Conservation (phyloP, 495 filamentous ascomycete genomes). For the Neurospora tetrasperma region DNA sequence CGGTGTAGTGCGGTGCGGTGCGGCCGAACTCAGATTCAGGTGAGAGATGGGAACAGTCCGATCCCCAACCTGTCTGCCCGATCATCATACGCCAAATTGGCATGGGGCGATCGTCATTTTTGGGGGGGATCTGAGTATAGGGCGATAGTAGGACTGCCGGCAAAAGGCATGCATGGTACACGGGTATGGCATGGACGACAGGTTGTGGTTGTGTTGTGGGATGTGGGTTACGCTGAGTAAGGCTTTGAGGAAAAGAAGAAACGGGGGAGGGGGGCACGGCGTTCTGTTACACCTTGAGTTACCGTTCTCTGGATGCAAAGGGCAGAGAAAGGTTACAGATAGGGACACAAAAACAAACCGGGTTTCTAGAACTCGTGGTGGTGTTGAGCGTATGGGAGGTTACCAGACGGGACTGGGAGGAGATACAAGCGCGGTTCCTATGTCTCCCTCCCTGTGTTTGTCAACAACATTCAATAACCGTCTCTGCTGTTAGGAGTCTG, state of each 20-base stretch:
- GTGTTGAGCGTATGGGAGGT: background rate
- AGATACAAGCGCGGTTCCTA: background rate
- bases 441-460: background rate
- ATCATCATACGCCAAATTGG: background rate
- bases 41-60: background rate
- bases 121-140: background rate
- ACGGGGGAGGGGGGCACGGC: background rate
- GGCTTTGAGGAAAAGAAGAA: background rate
- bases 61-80: background rate
- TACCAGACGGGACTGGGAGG: background rate
- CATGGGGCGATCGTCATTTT: background rate
- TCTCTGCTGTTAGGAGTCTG: background rate
- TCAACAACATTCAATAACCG: background rate
- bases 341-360: background rate
- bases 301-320: background rate
- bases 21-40: background rate
- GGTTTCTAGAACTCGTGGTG: background rate
- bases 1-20: background rate
- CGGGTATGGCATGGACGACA: background rate
- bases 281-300: background rate
- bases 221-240: background rate
- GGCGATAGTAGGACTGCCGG: background rate
- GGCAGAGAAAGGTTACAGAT: background rate
- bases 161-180: background rate
- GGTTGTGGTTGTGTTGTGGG: background rate